Conservation (phyloP, 495 filamentous ascomycete species). For the Tuber borchii region DNA sequence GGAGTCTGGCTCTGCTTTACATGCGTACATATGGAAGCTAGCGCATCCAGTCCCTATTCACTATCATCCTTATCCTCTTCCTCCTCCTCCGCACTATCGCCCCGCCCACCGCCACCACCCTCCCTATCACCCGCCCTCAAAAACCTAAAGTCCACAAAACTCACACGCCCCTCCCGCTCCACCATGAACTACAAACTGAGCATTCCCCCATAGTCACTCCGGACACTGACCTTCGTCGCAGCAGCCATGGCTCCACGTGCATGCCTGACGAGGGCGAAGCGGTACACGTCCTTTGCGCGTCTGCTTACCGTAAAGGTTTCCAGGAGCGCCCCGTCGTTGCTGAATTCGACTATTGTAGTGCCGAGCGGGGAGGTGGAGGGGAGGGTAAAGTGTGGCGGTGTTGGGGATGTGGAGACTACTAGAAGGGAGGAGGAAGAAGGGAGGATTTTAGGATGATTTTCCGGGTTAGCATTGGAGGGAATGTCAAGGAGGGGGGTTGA, state of each 20-base stretch:
- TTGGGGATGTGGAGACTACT: background rate
- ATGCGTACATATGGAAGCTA: background rate
- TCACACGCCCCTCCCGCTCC: constrained; percentile 60
- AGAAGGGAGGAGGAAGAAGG: background rate
- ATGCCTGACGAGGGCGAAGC: constrained; percentile 74
- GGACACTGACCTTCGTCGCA: constrained; percentile 84
- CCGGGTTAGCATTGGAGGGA: constrained; percentile 71
- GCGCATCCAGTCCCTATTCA: background rate
- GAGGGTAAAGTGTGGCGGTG: constrained; percentile 64
- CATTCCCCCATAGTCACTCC: constrained; percentile 79
- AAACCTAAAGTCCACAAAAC: constrained; percentile 74
- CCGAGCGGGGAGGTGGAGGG: constrained; percentile 69
- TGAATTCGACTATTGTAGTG: constrained; percentile 76
- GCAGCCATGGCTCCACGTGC: constrained; percentile 81
- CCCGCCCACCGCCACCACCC: constrained; percentile 46
- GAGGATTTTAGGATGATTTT: constrained; percentile 76
- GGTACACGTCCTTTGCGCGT: constrained; percentile 52
- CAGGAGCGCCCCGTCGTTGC: constrained; percentile 61
- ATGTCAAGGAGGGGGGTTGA: constrained; percentile 63
- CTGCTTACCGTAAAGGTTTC: constrained; percentile 65
- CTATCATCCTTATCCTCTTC: background rate
- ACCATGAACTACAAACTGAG: constrained; percentile 96
- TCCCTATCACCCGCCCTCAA: constrained; percentile 62
- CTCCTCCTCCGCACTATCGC: background rate
- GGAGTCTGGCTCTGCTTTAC: background rate